Conservation (phyloP, 1,139 yeast genomes). For the Hyphopichia pseudoburtonii region DNA sequence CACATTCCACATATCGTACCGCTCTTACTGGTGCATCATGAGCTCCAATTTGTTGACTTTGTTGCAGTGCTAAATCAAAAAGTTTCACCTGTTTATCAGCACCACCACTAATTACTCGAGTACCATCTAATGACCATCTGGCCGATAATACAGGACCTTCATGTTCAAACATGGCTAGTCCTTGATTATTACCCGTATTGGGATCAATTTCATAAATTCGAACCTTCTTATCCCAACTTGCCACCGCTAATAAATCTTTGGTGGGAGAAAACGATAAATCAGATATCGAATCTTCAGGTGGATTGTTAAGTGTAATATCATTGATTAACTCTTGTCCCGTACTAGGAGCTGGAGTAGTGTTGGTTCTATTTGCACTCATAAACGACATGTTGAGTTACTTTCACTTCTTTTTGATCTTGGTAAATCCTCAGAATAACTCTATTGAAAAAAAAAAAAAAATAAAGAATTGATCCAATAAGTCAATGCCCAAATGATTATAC, state of each 20-base stretch:
- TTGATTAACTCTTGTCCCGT: constrained; percentile 71
- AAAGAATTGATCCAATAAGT: not conserved
- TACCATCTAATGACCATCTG: constrained; percentile 84
- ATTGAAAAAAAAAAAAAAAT: not conserved
- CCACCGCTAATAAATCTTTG: constrained; percentile 75
- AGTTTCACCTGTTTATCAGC: constrained; percentile 86
- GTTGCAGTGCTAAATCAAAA: constrained; percentile 82
- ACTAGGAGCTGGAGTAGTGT: constrained; percentile 33
- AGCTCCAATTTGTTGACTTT: constrained; percentile 77
- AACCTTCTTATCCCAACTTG: constrained; percentile 96
- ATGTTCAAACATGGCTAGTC: constrained; percentile 88
- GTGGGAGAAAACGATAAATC: constrained; percentile 91
- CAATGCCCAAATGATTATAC: too few species aligned
- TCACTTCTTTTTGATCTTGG: not conserved
- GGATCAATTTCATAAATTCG: constrained; percentile 85
- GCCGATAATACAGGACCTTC: constrained; percentile 84
- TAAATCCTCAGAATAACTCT: too few species aligned
- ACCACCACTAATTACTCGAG: constrained; percentile 88
- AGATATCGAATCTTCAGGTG: constrained; percentile 91
- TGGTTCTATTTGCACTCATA: constrained; percentile 17
- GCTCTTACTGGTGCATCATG: constrained; percentile 81
- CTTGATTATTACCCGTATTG: constrained; percentile 69
- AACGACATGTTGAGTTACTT: constrained; percentile 24
- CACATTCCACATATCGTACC: constrained; percentile 79
- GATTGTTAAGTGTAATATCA: constrained; percentile 75